phyloP scores from a whole-genome alignment of 2,329 filamentous ascomycete genomes.

The Simplicillium sp. region DNA sequence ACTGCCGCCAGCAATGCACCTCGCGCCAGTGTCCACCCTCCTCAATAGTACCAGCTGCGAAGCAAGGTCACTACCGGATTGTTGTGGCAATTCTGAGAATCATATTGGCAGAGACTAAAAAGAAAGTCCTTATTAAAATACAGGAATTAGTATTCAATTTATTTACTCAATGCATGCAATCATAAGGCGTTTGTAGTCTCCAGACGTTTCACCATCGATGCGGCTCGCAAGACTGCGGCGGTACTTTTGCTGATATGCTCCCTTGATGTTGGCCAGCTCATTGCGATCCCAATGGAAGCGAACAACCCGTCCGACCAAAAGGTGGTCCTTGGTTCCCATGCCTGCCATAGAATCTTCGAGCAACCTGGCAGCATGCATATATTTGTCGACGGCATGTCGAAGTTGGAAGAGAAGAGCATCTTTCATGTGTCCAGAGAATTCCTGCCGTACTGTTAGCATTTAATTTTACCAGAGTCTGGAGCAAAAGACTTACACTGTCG shows the following conservation, averaged over 20 bases:
- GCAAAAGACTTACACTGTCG: slow-evolving; percentile 42
- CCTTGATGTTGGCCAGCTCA: slow-evolving; percentile 68
- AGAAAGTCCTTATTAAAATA: too few relatives aligned
- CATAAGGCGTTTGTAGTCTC: slow-evolving; percentile 71
- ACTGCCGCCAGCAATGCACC: too few relatives aligned
- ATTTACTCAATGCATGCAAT: slow-evolving; percentile 52
- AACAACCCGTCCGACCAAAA: slow-evolving; percentile 70
- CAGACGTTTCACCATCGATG: slow-evolving; percentile 75
- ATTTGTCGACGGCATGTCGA: slow-evolving; percentile 67
- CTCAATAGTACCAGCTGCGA: too few relatives aligned
- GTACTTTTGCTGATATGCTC: slow-evolving; percentile 65
- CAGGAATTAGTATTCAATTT: too few relatives aligned
- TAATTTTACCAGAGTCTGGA: slow-evolving; percentile 1
- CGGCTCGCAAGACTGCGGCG: slow-evolving; percentile 56
- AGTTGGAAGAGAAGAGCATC: slow-evolving; percentile 73
- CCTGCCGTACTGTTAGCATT: slow-evolving; percentile 24
- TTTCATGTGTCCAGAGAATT: slow-evolving; percentile 91
- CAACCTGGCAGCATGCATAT: slow-evolving; percentile 70
- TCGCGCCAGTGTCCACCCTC: too few relatives aligned
- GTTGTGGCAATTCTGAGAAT: too few relatives aligned
- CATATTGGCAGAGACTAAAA: too few relatives aligned
- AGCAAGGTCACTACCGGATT: too few relatives aligned
- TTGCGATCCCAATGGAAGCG: slow-evolving; percentile 74
- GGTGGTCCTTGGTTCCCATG: slow-evolving; percentile 73
- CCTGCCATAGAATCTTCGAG: slow-evolving; percentile 87